Base-by-base conservation (phyloP, 192 early-diverging fungal species). In the Coemansia javaensis region DNA sequence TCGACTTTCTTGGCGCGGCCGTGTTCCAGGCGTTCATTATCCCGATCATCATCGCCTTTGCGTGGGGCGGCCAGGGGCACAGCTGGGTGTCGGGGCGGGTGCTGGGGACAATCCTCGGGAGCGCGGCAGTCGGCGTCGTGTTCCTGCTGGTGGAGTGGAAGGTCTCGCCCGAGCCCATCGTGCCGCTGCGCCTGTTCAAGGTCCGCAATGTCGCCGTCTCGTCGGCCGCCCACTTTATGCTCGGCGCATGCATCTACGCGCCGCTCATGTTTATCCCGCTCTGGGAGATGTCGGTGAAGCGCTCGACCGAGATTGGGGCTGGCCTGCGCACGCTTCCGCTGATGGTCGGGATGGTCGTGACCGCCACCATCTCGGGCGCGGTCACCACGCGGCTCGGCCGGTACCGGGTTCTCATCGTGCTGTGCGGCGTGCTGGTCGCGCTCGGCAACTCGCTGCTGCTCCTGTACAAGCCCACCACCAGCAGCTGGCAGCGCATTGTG, bases 291-390 rank as follows among this genome's bases (percentile, higher is more conserved):
- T 42, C 70, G 71, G 63, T 74, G 7, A 57, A 65, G 39, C 58
- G 28, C 34, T 58, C 79, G 16, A 55, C 81, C 14, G 87, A 92
- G 12, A 86, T 83, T 1, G 13, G 59, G 10, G 77, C 87, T 14
- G 92, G 91, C 12, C 30, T 98, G 17, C 77, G 86, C 37, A 55
- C 85, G 22, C 63, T 98, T 20, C 90, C 92, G 1, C 42, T 91
- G 25, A 81, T 94, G 49, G 42, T 86, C 16, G 78, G 68, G 24
- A 70, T 86, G 40, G 86, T 90, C 17, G n/a, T 88, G 10, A 45
- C 79, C 13, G 69, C 82, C 32, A 76, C 87, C 20, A n/a, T 68
- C 8, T 70, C 83, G 8, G 91, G 92, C 18, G 51, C 78, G 22
- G 36, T 82, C 30, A 71, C 82, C 16, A 71, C 78, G 0, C 52